These are phyloP conservation scores for Brasenia schreberi DNA, from an alignment of 164 flowering plant genomes.

Conservation along the genomic window DNA sequence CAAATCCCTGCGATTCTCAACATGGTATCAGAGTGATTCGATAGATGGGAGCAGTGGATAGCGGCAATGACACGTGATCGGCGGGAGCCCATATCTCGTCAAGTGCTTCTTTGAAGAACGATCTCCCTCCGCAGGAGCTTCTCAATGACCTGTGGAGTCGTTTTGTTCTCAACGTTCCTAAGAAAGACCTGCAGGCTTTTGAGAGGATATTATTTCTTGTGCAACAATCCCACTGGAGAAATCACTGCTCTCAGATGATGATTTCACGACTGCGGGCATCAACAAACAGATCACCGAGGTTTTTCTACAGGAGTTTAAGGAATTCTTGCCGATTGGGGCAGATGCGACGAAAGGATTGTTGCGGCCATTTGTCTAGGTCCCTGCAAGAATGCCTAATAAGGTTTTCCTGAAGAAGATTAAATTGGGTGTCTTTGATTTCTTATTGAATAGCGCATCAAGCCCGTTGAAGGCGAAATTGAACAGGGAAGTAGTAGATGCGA, in stretches of 20 bases:
- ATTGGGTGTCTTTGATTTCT: conserved; percentile 31
- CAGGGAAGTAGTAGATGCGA: conserved; percentile 13
- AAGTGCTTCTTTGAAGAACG: conserved; percentile 50
- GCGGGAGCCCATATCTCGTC: no score
- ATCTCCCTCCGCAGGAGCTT: conserved; percentile 26
- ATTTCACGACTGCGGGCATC: conserved; percentile 53
- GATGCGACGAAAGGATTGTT: conserved; percentile 29
- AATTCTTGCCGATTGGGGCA: conserved; percentile 36
- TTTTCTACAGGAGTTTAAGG: conserved; percentile 53
- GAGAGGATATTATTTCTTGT: conserved; percentile 92
- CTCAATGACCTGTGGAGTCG: conserved; percentile 87
- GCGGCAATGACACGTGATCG: no score
- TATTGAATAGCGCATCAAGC: conserved; percentile 32
- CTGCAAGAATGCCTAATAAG: conserved; percentile 36
- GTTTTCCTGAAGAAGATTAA: conserved; percentile 46
- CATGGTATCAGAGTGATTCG: no score
- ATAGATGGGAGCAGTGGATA: no score
- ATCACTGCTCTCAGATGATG: conserved; percentile 32
- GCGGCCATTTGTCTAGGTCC: conserved; percentile 25
- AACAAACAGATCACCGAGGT: conserved; percentile 55
- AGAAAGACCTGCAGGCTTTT: conserved; percentile 89
- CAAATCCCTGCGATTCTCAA: conserved; percentile 17
- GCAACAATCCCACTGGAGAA: conserved; percentile 92
- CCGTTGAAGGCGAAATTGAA: conserved; percentile 28
- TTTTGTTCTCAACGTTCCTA: conserved; percentile 88